phyloP scores from a whole-genome alignment of 345 rosid species.

The Arabidopsis thaliana region TAIR10.1 NC_003070.9:29811501-29812000 shows the following conservation, averaged over 20 bases:
- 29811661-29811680: conserved; percentile 75
- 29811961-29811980: conserved; percentile 46
- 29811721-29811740: conserved; percentile 93
- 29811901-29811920: conserved; percentile 41
- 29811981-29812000: conserved; percentile 49
- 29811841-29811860: conserved; percentile 37
- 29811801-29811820: conserved; percentile 31
- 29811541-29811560: conserved; percentile 87
- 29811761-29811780: conserved; percentile 75
- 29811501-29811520: conserved; percentile 71
- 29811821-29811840: conserved; percentile 24
- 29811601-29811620: conserved; percentile 73
- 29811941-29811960: conserved; percentile 54
- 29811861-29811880: conserved; percentile 44
- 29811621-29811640: conserved; percentile 91
- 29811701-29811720: conserved; percentile 85
- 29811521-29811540: conserved; percentile 75
- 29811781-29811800: conserved; percentile 47
- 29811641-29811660: conserved; percentile 80
- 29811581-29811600: conserved; percentile 71
- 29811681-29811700: conserved; percentile 49
- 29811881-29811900: conserved; percentile 41
- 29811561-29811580: conserved; percentile 83
- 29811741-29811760: conserved; percentile 55
- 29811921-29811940: conserved; percentile 39